Evolutionary conservation across 352 stramenopile genomes (phyloP).

Genomic region (Phytophthora citricola): DNA sequence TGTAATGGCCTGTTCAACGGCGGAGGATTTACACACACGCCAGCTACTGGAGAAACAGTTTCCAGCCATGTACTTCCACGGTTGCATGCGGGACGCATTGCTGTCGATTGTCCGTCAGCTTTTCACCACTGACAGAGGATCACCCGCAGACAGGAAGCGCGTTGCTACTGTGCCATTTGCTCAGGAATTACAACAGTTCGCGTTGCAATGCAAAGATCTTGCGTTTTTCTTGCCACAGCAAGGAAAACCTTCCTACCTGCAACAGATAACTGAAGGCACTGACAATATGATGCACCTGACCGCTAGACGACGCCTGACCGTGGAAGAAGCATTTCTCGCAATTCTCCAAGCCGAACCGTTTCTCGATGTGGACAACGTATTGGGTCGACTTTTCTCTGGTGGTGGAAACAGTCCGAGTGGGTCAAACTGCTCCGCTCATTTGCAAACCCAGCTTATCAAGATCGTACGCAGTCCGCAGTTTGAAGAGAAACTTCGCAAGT

Average conservation of each 20-base stretch:
- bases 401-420: background rate
- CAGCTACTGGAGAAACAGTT: conserved; percentile 38
- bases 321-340: conserved; percentile 30
- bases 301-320: conserved; percentile 27
- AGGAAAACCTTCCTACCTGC: background rate
- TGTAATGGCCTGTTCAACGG: conserved; percentile 31
- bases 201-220: conserved; percentile 45
- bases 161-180: conserved; percentile 16
- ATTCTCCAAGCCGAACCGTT: conserved; percentile 45
- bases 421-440: background rate
- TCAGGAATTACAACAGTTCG: conserved; percentile 44
- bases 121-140: conserved; percentile 17
- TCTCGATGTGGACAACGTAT: conserved; percentile 27
- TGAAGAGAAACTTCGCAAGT: conserved; percentile 37
- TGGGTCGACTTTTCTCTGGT: conserved; percentile 16
- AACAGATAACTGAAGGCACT: background rate
- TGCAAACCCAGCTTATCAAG: conserved; percentile 35
- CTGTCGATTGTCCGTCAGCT: conserved; percentile 30
- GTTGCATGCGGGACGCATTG: conserved; percentile 42
- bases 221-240: conserved; percentile 26
- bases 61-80: conserved; percentile 48
- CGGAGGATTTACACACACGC: conserved; percentile 24
- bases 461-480: conserved; percentile 36
- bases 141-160: conserved; percentile 9
- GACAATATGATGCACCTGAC: conserved; percentile 28